Evolutionary conservation across 768 basidiomycete genomes (phyloP).

Genomic region (Dentipellis sp.): DNA sequence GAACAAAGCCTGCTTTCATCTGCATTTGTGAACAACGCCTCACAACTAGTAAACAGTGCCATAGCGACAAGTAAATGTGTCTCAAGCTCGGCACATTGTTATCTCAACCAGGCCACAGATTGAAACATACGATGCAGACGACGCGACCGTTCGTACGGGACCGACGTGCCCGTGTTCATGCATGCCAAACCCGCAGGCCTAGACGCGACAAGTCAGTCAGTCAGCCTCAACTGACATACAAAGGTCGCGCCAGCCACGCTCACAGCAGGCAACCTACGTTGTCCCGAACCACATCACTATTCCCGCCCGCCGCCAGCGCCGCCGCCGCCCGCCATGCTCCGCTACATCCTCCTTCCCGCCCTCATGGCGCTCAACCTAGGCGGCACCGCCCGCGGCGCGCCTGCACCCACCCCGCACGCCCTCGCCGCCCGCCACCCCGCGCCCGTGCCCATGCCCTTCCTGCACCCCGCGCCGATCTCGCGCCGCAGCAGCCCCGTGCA

Average conservation of each 20-base stretch:
- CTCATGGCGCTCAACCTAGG: constrained; percentile 1
- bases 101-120: too few relatives aligned
- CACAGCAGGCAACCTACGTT: background rate
- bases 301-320: background rate
- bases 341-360: background rate
- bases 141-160: too few relatives aligned
- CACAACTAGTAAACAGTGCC: too few relatives aligned
- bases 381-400: background rate
- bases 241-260: background rate
- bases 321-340: background rate
- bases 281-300: background rate
- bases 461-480: background rate
- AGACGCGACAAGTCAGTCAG: too few relatives aligned
- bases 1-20: too few relatives aligned
- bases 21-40: too few relatives aligned
- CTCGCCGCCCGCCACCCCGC: background rate
- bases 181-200: too few relatives aligned
- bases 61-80: too few relatives aligned
- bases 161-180: too few relatives aligned
- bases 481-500: background rate
- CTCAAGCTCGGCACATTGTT: too few relatives aligned
- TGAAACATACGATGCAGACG: too few relatives aligned
- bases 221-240: too few relatives aligned
- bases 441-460: background rate
- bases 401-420: background rate